phyloP scores from a whole-genome alignment of 768 basidiomycete genomes.

The Mycena crocata region DNA sequence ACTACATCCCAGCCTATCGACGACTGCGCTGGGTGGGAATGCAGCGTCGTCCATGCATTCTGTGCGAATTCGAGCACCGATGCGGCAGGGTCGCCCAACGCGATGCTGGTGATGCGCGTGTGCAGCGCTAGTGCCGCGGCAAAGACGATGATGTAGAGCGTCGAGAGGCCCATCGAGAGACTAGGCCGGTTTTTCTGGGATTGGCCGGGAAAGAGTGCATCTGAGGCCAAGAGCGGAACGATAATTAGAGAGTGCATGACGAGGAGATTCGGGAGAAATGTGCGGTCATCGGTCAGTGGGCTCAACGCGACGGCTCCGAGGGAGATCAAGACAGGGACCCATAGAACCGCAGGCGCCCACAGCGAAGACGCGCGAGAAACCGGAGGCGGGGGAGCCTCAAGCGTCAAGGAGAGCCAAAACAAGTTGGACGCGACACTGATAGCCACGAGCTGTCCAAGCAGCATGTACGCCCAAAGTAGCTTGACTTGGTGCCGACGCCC shows the following conservation, averaged over 20 bases:
- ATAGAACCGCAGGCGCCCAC: conserved; percentile 44
- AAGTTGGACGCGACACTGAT: conserved; percentile 74
- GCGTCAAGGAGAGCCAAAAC: conserved; percentile 64
- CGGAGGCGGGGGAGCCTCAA: conserved; percentile 43
- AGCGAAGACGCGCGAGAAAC: not conserved
- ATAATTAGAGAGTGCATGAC: conserved; percentile 69
- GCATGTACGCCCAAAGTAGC: conserved; percentile 74
- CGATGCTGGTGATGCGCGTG: conserved; percentile 42
- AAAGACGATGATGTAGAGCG: conserved; percentile 53
- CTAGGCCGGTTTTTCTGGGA: conserved; percentile 4
- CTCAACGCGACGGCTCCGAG: conserved; percentile 56
- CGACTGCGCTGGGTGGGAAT: conserved; percentile 69
- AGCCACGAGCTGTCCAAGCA: conserved; percentile 79
- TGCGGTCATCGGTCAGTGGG: conserved; percentile 54
- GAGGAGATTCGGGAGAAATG: conserved; percentile 71
- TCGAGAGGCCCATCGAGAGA: conserved; percentile 40
- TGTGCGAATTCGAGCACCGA: conserved; percentile 35
- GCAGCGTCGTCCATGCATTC: conserved; percentile 51
- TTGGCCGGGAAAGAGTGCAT: conserved; percentile 23
- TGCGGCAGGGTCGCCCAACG: conserved; percentile 38
- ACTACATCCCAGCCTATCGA: conserved; percentile 75
- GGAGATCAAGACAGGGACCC: conserved; percentile 57
- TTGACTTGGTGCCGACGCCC: conserved; percentile 56
- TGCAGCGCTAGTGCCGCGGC: conserved; percentile 49
- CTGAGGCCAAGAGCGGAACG: conserved; percentile 57